These are phyloP conservation scores for Lactarius pseudohatsudake DNA, from an alignment of 768 basidiomycete species.

Conservation along the genomic window DNA sequence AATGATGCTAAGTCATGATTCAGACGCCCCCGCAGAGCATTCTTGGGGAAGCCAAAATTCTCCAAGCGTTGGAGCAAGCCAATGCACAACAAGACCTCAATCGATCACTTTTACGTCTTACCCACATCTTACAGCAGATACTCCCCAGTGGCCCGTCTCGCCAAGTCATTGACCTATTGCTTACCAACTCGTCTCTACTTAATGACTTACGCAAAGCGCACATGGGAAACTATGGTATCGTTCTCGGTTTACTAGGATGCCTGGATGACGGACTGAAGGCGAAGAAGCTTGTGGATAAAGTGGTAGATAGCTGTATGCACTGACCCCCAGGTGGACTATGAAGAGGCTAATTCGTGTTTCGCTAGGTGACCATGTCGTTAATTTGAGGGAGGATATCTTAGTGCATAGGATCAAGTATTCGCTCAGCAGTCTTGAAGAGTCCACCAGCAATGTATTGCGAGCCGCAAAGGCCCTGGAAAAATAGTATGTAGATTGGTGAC, in stretches of 20 bases:
- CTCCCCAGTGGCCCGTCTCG: constrained; percentile 65
- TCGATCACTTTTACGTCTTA: constrained; percentile 71
- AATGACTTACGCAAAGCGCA: constrained; percentile 89
- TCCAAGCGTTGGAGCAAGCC: constrained; percentile 69
- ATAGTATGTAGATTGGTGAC: constrained; percentile 57
- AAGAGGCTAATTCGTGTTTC: background rate
- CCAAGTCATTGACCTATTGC: constrained; percentile 81
- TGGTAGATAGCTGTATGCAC: constrained; percentile 71
- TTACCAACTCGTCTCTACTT: constrained; percentile 74
- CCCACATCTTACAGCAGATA: constrained; percentile 79
- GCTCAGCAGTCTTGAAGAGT: constrained; percentile 66
- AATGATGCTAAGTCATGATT: background rate
- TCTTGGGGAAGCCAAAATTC: constrained; percentile 55
- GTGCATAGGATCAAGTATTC: constrained; percentile 83
- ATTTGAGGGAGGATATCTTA: constrained; percentile 88
- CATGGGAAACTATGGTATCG: constrained; percentile 87
- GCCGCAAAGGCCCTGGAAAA: constrained; percentile 81
- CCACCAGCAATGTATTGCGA: constrained; percentile 50
- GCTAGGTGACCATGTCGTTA: constrained; percentile 86
- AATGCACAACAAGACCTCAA: constrained; percentile 79
- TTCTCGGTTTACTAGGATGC: constrained; percentile 90
- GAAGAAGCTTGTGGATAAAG: constrained; percentile 88
- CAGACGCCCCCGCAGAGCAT: constrained; percentile 34
- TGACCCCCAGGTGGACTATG: background rate
- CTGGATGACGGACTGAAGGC: constrained; percentile 81